A percentile compares a stretch with the other conserved stretches of the same genome.
Conservation (phyloP, 1,284 basidiomycete genomes). For the Takashimella koratensis region DNA sequence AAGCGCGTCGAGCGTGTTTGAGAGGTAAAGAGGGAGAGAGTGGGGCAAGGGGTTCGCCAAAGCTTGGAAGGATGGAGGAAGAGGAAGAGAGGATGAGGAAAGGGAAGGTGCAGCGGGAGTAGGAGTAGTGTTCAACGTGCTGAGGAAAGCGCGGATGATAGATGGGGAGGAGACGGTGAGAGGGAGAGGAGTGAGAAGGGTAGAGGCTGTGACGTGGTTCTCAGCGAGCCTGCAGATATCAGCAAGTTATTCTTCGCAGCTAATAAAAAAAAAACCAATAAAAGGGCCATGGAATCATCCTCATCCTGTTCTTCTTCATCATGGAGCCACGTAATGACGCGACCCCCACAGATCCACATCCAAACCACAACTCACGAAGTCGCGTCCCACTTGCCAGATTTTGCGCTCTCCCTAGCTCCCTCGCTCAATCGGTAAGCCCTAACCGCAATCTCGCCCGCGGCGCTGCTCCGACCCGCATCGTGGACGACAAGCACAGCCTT, state of each 20-base stretch:
- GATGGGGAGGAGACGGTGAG: constrained; percentile 83
- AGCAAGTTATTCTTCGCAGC: constrained; percentile 3
- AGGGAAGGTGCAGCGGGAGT: constrained; percentile 37
- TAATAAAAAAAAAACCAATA: constrained; percentile 6
- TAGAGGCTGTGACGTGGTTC: constrained; percentile 82
- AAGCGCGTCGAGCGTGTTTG: constrained; percentile 77
- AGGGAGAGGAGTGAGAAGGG: constrained; percentile 85
- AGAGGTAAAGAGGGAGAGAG: constrained; percentile 57
- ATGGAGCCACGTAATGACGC: no score
- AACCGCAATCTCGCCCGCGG: constrained; percentile 82
- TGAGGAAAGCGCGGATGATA: constrained; percentile 79
- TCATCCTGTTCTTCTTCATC: not conserved
- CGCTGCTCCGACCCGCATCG: constrained; percentile 63
- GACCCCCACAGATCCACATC: no score
- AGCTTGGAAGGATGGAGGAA: constrained; percentile 55
- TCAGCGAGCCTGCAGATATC: constrained; percentile 63
- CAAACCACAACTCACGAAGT: constrained; percentile 71
- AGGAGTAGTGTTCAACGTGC: constrained; percentile 57
- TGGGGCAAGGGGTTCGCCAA: constrained; percentile 50
- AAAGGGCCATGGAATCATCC: no score
- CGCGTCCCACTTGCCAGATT: constrained; percentile 80
- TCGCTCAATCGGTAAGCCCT: constrained; percentile 85
- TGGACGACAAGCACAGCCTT: constrained; percentile 88
- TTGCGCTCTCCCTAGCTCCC: constrained; percentile 80
- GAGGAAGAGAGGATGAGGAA: constrained; percentile 41